Base-by-base conservation (phyloP, 179 eudicot genomes). In the Dionaea muscipula region DNA sequence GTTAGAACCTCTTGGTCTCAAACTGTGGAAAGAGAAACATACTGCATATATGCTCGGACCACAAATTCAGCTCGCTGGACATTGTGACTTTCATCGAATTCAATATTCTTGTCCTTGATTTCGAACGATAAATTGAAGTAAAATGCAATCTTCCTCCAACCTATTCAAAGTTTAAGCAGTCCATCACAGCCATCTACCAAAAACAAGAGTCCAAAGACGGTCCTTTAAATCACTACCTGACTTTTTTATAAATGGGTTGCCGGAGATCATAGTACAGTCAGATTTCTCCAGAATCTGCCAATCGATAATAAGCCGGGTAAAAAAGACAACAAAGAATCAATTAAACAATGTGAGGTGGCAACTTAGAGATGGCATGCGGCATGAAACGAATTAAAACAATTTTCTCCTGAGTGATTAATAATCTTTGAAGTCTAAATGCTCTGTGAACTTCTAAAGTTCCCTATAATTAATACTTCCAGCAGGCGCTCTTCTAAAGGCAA, bases 101-200 rank as follows among this genome's bases (percentile, higher is more conserved):
- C 94, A 68, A 89, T 83, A 33, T 69, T 79, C 78, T 83, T 89
- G 64, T 89, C 95, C 69, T 75, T 89, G 62, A 89, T 89, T 58
- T 89, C 97, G 62, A 73, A 86, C 9, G 95, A 86, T 25, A 89
- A 57, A 51, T 89, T 89, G 79, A 89, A 89, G 74, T 79, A 89
- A 57, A 78, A 86, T 37, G 97, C 86, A 61, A 89, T 83, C 86
- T 89, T 89, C 75, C 97, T 75, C 97, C 97, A 89, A 61, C 97
- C 97, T 89, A 62, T 31, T 18, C 22, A 63, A 7, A 36, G 64
- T 6, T 60, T 51, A 56, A 5, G 44, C 53, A 44, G 44, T 22
- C 55, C 25, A 35, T 51, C 28, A 49, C 31, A 55, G 48, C 26
- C 39, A 36, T 23, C 37, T n/a, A 31, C 41, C 26, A 40, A 26